Conservation (phyloP, 2,329 filamentous ascomycete genomes). For the Coniochaeta hoffmannii region DNA sequence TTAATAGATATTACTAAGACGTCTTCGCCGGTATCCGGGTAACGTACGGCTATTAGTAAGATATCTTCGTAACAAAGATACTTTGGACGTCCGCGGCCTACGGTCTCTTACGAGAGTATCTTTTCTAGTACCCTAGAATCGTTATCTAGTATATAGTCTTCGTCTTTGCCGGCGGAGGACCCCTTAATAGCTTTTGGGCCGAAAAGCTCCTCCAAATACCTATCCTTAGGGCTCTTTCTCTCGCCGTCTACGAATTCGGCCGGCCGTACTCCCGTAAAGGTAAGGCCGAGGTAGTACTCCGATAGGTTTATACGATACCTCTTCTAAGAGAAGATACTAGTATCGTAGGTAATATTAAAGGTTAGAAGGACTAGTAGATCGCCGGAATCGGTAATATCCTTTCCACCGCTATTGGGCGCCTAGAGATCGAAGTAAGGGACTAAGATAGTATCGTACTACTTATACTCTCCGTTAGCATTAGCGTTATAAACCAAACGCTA, state of each 20-base stretch:
- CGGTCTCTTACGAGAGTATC: slow-evolving; percentile 15
- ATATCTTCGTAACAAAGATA: slow-evolving; percentile 24
- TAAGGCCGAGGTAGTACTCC: slow-evolving; percentile 19
- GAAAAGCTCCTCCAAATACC: slow-evolving; percentile 18
- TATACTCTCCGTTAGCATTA: not conserved
- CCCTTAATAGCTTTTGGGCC: slow-evolving; percentile 13
- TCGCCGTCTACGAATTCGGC: slow-evolving; percentile 21
- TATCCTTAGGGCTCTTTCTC: slow-evolving; percentile 17
- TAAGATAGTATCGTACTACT: slow-evolving; percentile 15
- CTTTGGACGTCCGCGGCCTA: slow-evolving; percentile 15
- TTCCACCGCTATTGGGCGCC: slow-evolving; percentile 17
- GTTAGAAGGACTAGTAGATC: slow-evolving; percentile 14
- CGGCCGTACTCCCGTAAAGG: slow-evolving; percentile 18
- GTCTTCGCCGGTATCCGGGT: slow-evolving; percentile 14
- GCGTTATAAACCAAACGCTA: not conserved
- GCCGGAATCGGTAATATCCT: slow-evolving; percentile 16
- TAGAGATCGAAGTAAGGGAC: slow-evolving; percentile 15
- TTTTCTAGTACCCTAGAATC: slow-evolving; percentile 14
- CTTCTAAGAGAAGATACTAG: slow-evolving; percentile 12
- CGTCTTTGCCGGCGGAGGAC: slow-evolving; percentile 5
- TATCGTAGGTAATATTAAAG: slow-evolving; percentile 22
- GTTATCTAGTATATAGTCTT: slow-evolving; percentile 12
- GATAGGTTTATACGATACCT: slow-evolving; percentile 12
- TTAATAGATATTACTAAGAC: slow-evolving; percentile 20
- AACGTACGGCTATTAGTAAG: slow-evolving; percentile 17